Percentiles rank a stretch among this genome's conserved stretches.
Conservation (phyloP, 805 yeast species). For the Yarrowia osloensis region DNA sequence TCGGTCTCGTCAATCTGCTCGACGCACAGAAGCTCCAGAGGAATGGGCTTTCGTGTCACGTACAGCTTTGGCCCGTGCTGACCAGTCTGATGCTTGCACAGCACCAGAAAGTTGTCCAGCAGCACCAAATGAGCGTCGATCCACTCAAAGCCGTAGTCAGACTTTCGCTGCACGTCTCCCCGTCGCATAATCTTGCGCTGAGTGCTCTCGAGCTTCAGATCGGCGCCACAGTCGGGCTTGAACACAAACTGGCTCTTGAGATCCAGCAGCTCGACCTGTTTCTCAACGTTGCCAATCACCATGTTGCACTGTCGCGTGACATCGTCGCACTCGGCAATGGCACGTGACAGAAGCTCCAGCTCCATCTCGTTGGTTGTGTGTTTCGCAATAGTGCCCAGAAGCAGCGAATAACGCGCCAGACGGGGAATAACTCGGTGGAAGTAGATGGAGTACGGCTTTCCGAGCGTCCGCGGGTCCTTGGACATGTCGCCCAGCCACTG, state of each 20-base stretch:
- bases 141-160: constrained; percentile 65
- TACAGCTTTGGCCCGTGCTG: constrained; percentile 41
- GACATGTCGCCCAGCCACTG: constrained; percentile 59
- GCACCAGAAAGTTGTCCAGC: constrained; percentile 64
- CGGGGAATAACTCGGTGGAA: constrained; percentile 60
- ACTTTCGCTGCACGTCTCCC: constrained; percentile 61
- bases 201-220: constrained; percentile 55
- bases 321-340: constrained; percentile 55
- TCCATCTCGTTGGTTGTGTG: constrained; percentile 55
- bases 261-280: constrained; percentile 54
- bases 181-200: constrained; percentile 58
- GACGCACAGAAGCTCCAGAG: constrained; percentile 58
- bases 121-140: constrained; percentile 55
- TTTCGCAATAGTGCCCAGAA: constrained; percentile 60
- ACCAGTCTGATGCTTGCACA: constrained; percentile 44
- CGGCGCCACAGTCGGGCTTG: constrained; percentile 52
- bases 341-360: constrained; percentile 52
- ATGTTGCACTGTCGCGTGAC: constrained; percentile 63
- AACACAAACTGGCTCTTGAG: constrained; percentile 57
- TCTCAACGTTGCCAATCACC: constrained; percentile 62
- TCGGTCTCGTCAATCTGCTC: constrained; percentile 40
- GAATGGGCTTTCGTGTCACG: constrained; percentile 45
- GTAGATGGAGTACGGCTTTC: constrained; percentile 48
- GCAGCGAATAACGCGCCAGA: constrained; percentile 60
- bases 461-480: constrained; percentile 49